Conservation (phyloP, 257 asterid species). For the Nicotiana knightiana region DNA sequence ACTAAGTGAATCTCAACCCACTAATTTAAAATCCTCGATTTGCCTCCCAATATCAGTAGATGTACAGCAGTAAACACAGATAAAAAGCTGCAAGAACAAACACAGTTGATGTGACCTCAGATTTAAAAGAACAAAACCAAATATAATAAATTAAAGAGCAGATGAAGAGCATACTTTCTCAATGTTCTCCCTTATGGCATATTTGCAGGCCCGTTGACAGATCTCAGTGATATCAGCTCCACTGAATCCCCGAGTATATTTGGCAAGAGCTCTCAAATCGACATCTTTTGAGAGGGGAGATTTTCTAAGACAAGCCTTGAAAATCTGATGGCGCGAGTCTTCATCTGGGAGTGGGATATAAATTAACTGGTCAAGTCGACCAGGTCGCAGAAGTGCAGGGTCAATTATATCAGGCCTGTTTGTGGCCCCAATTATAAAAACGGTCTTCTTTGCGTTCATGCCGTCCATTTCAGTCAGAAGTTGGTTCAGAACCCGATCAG, state of each 20-base stretch:
- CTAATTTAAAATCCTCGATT: neutral
- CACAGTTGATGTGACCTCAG: neutral
- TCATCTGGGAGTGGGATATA: conserved; percentile 60
- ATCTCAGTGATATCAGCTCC: conserved; percentile 57
- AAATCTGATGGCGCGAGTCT: conserved; percentile 49
- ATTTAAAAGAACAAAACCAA: neutral
- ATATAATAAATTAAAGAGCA: neutral
- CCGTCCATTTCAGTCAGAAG: conserved; percentile 64
- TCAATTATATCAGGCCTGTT: conserved; percentile 57
- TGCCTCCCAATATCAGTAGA: neutral
- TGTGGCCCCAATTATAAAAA: conserved; percentile 57
- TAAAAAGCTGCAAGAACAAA: neutral
- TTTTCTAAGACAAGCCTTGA: conserved; percentile 50
- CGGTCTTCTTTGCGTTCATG: conserved; percentile 54
- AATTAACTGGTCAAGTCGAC: conserved; percentile 54
- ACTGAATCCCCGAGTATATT: conserved; percentile 49
- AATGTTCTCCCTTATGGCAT: conserved; percentile 54
- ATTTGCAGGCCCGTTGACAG: conserved; percentile 55
- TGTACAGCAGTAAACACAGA: neutral
- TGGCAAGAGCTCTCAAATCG: conserved; percentile 49
- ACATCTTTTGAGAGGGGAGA: conserved; percentile 47
- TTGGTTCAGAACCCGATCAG: conserved; percentile 55
- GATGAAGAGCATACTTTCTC: conserved; percentile 33
- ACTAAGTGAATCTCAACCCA: neutral
- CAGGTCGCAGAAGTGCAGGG: conserved; percentile 56